phyloP scores from a whole-genome alignment of 2,329 filamentous ascomycete genomes.

The Pyrenochaeta sp. region DNA sequence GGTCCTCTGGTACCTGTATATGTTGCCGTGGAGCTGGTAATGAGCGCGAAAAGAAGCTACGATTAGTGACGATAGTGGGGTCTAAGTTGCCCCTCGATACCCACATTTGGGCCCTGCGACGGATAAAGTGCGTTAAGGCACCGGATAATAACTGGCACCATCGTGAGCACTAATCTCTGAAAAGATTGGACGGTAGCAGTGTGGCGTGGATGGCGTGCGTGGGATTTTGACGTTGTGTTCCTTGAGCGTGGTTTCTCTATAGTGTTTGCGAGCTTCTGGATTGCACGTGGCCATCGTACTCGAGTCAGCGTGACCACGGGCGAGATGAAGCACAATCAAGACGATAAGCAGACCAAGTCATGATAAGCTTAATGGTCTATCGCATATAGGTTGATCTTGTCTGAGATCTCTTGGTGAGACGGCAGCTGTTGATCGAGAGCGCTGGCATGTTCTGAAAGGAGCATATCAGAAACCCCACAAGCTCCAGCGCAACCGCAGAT shows the following conservation, averaged over 20 bases:
- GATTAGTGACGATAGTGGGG: slow-evolving; percentile 22
- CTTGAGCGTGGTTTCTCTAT: slow-evolving; percentile 4
- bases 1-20: slow-evolving; percentile 1
- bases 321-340: slow-evolving; percentile 6
- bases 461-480: too few relatives aligned
- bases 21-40: slow-evolving; percentile 12
- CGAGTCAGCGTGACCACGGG: slow-evolving; percentile 1
- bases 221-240: slow-evolving; percentile 4
- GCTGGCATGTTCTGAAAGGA: too few relatives aligned
- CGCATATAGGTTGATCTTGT: not conserved
- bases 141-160: slow-evolving; percentile 27
- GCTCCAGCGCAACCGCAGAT: too few relatives aligned
- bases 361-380: not conserved
- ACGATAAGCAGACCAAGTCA: not conserved
- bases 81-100: slow-evolving; percentile 21
- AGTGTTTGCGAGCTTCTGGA: not conserved
- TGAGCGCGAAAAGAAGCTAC: slow-evolving; percentile 6
- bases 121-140: slow-evolving; percentile 30
- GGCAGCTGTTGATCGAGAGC: too few relatives aligned
- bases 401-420: not conserved
- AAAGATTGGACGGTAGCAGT: slow-evolving; percentile 4
- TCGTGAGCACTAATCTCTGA: not conserved
- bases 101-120: slow-evolving; percentile 18
- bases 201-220: slow-evolving; percentile 7
- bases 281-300: slow-evolving; percentile 2